These are phyloP conservation scores for Ogataea siamensis DNA, from an alignment of 805 yeast genomes.

Conservation along the genomic window DNA sequence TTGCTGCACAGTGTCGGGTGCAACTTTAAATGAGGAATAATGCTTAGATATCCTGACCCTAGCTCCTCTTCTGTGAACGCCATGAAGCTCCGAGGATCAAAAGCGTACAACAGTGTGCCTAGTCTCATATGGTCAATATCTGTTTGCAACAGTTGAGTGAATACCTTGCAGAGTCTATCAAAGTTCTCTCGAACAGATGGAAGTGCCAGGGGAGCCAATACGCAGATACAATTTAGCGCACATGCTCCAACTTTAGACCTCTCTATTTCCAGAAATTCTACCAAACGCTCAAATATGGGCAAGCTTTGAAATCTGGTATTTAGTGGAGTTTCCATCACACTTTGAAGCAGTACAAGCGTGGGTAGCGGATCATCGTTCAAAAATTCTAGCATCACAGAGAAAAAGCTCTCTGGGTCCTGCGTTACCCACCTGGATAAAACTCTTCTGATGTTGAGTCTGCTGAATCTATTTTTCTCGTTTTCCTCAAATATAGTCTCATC, in stretches of 20 bases:
- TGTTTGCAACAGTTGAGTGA: neutral
- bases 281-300: slow-evolving; percentile 36
- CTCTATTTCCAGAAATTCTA: slow-evolving; percentile 39
- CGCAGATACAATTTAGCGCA: slow-evolving; percentile 5
- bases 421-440: slow-evolving; percentile 44
- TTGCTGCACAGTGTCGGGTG: slow-evolving; percentile 2
- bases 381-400: slow-evolving; percentile 36
- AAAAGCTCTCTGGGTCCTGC: slow-evolving; percentile 37
- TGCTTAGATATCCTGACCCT: neutral
- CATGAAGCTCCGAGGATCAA: slow-evolving; percentile 1
- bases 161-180: neutral
- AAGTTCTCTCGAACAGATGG: neutral
- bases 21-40: neutral
- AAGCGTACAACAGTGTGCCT: too few species aligned
- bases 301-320: slow-evolving; percentile 38
- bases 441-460: slow-evolving; percentile 41
- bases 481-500: slow-evolving; percentile 20
- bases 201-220: slow-evolving; percentile 1
- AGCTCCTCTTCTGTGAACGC: neutral
- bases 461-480: slow-evolving; percentile 50
- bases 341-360: slow-evolving; percentile 1
- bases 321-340: slow-evolving; percentile 33
- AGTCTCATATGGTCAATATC: slow-evolving; percentile 3
- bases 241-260: slow-evolving; percentile 1
- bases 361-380: slow-evolving; percentile 20